Conservation (phyloP, 805 yeast species). For the Candida qinlingensis region DNA sequence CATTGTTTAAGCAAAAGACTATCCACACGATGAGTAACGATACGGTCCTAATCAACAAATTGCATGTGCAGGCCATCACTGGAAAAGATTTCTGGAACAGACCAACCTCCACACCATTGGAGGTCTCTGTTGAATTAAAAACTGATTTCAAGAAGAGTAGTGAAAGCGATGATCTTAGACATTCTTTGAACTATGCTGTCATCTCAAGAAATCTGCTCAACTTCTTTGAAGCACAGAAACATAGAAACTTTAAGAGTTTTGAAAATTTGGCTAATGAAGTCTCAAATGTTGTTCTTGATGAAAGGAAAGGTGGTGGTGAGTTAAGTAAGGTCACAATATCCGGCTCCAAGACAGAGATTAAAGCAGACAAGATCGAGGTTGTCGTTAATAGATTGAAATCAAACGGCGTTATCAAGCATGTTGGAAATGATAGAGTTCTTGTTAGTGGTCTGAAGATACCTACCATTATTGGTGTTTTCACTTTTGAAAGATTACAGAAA, state of each 20-base stretch:
- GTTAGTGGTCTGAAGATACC: constrained; percentile 53
- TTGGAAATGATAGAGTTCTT: constrained; percentile 23
- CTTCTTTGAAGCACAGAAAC: constrained; percentile 39
- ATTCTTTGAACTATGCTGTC: constrained; percentile 86
- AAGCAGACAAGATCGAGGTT: constrained; percentile 47
- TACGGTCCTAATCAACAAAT: constrained; percentile 30
- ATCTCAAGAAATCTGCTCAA: constrained; percentile 60
- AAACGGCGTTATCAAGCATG: constrained; percentile 9
- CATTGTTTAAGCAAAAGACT: neutral
- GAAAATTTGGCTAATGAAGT: constrained; percentile 42
- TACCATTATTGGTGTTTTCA: constrained; percentile 89
- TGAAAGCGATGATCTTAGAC: constrained; percentile 70
- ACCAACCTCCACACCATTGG: constrained; percentile 60
- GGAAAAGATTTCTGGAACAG: constrained; percentile 77
- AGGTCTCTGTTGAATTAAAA: constrained; percentile 50
- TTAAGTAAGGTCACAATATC: constrained; percentile 36
- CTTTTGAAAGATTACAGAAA: constrained; percentile 76
- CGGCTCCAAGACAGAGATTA: constrained; percentile 51
- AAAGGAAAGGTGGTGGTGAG: constrained; percentile 40
- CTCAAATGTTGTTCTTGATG: constrained; percentile 38
- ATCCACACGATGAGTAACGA: constrained; percentile 9
- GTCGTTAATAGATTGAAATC: constrained; percentile 30
- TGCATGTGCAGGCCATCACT: constrained; percentile 56
- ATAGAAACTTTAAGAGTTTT: constrained; percentile 30
- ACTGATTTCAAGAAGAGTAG: constrained; percentile 75